Evolutionary conservation across 352 stramenopile species (phyloP), one percentile per base, ranked within the genome.

Genomic region (Pythium aquatile): DNA sequence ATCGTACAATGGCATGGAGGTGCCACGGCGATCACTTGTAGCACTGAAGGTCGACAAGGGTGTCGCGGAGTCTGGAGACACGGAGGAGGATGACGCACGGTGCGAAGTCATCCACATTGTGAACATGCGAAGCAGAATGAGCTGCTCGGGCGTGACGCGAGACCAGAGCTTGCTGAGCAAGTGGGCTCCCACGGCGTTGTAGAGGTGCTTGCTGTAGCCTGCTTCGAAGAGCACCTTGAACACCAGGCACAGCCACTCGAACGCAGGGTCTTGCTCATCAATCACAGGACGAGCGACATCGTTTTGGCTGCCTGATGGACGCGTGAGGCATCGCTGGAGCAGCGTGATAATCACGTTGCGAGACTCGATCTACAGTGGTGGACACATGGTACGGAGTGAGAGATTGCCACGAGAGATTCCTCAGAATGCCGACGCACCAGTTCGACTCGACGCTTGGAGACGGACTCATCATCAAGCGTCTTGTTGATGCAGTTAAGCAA

Each of bases 111-210:
- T 72, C 79, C 79, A 91, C 72, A 88, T 79, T 1, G 70, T 78
- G 57, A 92, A 77, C 82, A 94, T 92, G 10, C 79, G 82, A 44
- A 94, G 44, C 46, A 91, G 66, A 42, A 94, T 90, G 40, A 93
- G 72, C 53, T 94, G 83, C 58, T 94, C 85, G 0, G 85, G 85
- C 37, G 85, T 93, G 46, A 94, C 80, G 29, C 83, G 76, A 54
- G 83, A 91, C 83, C 85, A 94, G 24, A 94, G 69, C 44, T 78
- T 77, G 61, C 85, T 94, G 1, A 94, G 70, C 65, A 94, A 77
- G 65, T 90, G 81, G 7, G 81, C 83, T 3, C 85, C 79, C 0
- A 94, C 79, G 2, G 79, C 79, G 49, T 83, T 88, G 73, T 91
- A 94, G 14, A 94, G 58, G 13, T 87, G 65, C 30, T 81, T 87